Conservation (phyloP, 2,329 filamentous ascomycete species). For the Exophiala lecanii-corni region DNA sequence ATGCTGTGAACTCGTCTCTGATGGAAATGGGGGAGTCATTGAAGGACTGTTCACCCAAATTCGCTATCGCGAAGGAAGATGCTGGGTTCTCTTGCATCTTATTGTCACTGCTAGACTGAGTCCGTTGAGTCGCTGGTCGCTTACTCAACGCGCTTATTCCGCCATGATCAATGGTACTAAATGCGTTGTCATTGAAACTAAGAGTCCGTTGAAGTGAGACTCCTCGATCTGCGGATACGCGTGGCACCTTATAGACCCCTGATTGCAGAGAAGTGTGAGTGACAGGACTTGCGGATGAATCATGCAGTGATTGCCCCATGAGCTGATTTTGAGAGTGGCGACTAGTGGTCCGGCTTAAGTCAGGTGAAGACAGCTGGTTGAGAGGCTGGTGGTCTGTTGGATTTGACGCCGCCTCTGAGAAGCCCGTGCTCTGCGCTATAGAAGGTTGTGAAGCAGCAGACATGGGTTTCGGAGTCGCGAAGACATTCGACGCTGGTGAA, state of each 20-base stretch:
- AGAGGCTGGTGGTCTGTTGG: slow-evolving; percentile 10
- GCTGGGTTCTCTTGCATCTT: slow-evolving; percentile 48
- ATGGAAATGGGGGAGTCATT: slow-evolving; percentile 60
- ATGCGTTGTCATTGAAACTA: slow-evolving; percentile 28
- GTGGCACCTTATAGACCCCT: slow-evolving; percentile 13
- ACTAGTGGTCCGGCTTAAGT: slow-evolving; percentile 28
- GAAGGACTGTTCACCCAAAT: slow-evolving; percentile 14
- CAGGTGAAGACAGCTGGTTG: slow-evolving; percentile 5
- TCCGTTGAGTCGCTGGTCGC: slow-evolving; percentile 12
- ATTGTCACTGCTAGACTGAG: slow-evolving; percentile 26
- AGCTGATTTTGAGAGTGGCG: slow-evolving; percentile 8
- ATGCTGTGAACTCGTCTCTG: slow-evolving; percentile 81
- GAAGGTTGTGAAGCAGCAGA: slow-evolving; percentile 9
- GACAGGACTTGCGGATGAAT: slow-evolving; percentile 1
- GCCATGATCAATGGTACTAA: slow-evolving; percentile 25
- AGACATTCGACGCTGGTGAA: slow-evolving; percentile 12
- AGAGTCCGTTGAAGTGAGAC: slow-evolving; percentile 20
- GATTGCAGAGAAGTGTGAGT: slow-evolving; percentile 5
- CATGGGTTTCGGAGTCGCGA: slow-evolving; percentile 12
- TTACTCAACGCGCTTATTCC: slow-evolving; percentile 26
- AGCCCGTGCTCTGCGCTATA: slow-evolving; percentile 5
- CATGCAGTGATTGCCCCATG: not conserved
- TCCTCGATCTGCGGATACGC: slow-evolving; percentile 2
- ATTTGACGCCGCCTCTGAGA: slow-evolving; percentile 11
- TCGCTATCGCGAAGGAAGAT: slow-evolving; percentile 40